Evolutionary conservation across 495 filamentous ascomycete genomes (phyloP), one percentile per base, ranked within the genome.

Genomic region (Peziza echinospora): DNA sequence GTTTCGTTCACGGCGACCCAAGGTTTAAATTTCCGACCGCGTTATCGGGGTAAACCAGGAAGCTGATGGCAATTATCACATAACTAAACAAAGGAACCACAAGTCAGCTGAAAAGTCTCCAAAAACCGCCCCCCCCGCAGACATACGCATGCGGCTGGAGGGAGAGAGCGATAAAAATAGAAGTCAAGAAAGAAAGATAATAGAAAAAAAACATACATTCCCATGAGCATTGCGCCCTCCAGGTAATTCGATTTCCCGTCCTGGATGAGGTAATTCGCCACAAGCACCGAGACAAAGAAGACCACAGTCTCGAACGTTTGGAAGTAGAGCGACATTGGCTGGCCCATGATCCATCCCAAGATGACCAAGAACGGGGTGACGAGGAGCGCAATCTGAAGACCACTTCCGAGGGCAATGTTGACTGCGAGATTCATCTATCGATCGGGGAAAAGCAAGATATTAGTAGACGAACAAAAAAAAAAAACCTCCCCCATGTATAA

Each of bases 211-310:
- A 73, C 70, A 55, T 73, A 81, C 74, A 78, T 73, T 57, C 71
- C 72, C 56, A 85, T 54, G 60, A 87, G 81, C 80, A 96, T 84
- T 28, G 78, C 78, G 42, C 87, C 87, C 64, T 96, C 87, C 6
- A 96, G 73, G 49, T 92, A 96, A 59, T 96, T 96, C 11, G 78
- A 84, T 66, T 87, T 89, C 46, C 87, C 87, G 61, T 96, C 87
- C 59, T 87, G 80, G 48, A 91, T 82, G 5, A 91, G 73, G 62
- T 93, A 84, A 26, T 85, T 93, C 16, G 93, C 86, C 37, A 96
- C 83, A 50, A 93, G 62, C 0, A 89, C 84, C 26, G 76, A 78
- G 47, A 96, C 66, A 46, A 85, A 92, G 63, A 96, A 93, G 2
- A 87, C 80, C 26, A 96, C 81, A 0, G 87, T 96, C 66, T 93